These are phyloP conservation scores for Naematelia aurantialba DNA, from an alignment of 768 basidiomycete species.

Conservation along the genomic window DNA sequence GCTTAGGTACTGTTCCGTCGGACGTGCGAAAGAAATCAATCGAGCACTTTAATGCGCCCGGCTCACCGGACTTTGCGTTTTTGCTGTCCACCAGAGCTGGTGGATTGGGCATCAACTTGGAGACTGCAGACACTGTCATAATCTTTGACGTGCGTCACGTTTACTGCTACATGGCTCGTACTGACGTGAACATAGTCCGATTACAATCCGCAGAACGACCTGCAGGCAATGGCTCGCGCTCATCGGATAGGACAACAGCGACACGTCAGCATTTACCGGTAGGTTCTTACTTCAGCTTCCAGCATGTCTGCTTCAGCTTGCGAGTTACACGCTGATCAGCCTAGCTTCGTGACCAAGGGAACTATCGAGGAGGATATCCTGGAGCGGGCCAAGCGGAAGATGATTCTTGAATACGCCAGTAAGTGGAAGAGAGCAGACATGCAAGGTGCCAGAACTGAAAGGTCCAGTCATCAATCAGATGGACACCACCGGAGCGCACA, in stretches of 20 bases:
- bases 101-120: slow-evolving; percentile 96
- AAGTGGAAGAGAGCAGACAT: slow-evolving; percentile 51
- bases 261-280: slow-evolving; percentile 93
- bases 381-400: slow-evolving; percentile 97
- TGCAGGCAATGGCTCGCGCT: slow-evolving; percentile 98
- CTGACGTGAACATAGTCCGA: slow-evolving; percentile 66
- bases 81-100: slow-evolving; percentile 94
- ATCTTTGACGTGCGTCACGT: slow-evolving; percentile 67
- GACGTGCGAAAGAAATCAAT: slow-evolving; percentile 93
- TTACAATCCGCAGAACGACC: slow-evolving; percentile 97
- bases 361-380: slow-evolving; percentile 99
- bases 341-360: slow-evolving; percentile 85
- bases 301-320: background rate
- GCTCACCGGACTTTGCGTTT: slow-evolving; percentile 94
- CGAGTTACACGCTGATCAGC: background rate
- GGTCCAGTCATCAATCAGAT: slow-evolving; percentile 98
- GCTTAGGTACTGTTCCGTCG: slow-evolving; percentile 64
- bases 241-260: slow-evolving; percentile 99
- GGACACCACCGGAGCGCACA: slow-evolving; percentile 96
- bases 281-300: background rate
- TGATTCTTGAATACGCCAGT: slow-evolving; percentile 99
- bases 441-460: background rate
- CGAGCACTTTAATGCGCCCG: slow-evolving; percentile 90
- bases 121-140: slow-evolving; percentile 97
- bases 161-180: background rate